Percentiles rank a stretch among this genome's conserved stretches.
These are phyloP conservation scores for Globisporangium paroecandrum DNA, from an alignment of 352 stramenopile species.

Conservation along the genomic window DNA sequence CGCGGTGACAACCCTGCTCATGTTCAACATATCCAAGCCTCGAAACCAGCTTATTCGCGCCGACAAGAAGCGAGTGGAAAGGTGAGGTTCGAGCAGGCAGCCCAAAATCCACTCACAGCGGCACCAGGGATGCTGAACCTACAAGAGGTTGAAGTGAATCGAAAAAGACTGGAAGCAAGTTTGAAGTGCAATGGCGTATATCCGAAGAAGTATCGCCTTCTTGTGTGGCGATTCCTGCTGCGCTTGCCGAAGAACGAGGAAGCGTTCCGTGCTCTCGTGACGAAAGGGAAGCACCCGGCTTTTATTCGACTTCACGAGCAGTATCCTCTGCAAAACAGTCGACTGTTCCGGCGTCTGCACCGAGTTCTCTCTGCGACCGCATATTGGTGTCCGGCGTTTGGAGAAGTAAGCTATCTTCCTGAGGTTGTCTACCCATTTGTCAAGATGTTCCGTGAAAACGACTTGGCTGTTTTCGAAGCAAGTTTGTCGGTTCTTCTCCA, in stretches of 20 bases:
- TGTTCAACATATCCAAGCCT: not conserved
- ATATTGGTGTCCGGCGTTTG: constrained; percentile 91
- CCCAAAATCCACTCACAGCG: constrained; percentile 9
- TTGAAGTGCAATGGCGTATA: constrained; percentile 74
- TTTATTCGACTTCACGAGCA: constrained; percentile 65
- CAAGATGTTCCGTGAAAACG: constrained; percentile 82
- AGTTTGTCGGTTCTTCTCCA: constrained; percentile 83
- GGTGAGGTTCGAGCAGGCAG: not conserved
- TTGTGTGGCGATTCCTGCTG: constrained; percentile 85
- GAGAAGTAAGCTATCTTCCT: constrained; percentile 79
- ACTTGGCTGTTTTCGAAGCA: constrained; percentile 88
- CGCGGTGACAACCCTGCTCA: not conserved
- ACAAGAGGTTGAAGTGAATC: constrained; percentile 57
- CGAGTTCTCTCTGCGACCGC: constrained; percentile 80
- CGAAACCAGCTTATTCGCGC: not conserved
- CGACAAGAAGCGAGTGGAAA: not conserved
- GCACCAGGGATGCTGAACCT: constrained; percentile 3
- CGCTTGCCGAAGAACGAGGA: constrained; percentile 80
- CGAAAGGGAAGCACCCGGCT: constrained; percentile 73
- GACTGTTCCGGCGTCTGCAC: constrained; percentile 72
- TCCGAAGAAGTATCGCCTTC: constrained; percentile 75
- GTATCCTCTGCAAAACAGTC: constrained; percentile 76
- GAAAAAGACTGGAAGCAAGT: constrained; percentile 53
- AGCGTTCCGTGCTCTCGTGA: constrained; percentile 67
- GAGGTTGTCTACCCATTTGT: constrained; percentile 88